Conservation (phyloP, 2,329 filamentous ascomycete species). For the Bipolaris cookei region DNA sequence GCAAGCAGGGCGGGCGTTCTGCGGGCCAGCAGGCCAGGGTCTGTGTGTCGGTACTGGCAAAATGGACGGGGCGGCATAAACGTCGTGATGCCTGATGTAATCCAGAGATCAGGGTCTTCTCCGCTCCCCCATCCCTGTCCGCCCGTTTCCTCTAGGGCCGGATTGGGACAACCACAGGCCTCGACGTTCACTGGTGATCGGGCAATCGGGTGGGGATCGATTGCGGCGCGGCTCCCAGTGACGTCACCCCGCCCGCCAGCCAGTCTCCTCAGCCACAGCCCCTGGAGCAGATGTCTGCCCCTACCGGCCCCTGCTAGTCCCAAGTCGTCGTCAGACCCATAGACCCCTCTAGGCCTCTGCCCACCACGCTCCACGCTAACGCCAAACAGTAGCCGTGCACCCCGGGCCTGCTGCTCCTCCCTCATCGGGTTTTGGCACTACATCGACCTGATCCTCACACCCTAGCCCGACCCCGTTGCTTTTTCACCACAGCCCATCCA, state of each 20-base stretch:
- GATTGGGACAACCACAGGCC: conserved; percentile 5
- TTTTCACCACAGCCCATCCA: conserved; percentile 3
- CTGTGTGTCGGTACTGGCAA: conserved; percentile 21
- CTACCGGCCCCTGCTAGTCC: not conserved
- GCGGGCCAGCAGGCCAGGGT: conserved; percentile 8
- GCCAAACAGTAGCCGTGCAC: conserved; percentile 22
- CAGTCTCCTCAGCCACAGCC: conserved; percentile 21
- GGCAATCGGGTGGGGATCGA: conserved; percentile 24
- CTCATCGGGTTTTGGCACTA: conserved; percentile 22
- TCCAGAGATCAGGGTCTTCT: conserved; percentile 32
- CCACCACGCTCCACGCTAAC: conserved; percentile 15
- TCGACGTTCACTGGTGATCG: conserved; percentile 21
- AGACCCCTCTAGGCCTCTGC: conserved; percentile 15
- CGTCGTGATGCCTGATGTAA: conserved; percentile 32
- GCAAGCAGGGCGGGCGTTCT: conserved; percentile 1
- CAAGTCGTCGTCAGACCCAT: not conserved
- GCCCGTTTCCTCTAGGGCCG: conserved; percentile 4
- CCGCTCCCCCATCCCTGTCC: conserved; percentile 13
- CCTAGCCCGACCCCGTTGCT: conserved; percentile 8
- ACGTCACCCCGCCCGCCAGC: conserved; percentile 22
- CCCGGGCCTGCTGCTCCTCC: conserved; percentile 2
- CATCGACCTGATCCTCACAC: conserved; percentile 19
- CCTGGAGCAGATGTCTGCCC: conserved; percentile 11
- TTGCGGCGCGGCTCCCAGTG: not conserved
- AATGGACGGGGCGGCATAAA: conserved; percentile 19